phyloP scores from a whole-genome alignment of 2,329 filamentous ascomycete species.

The Botrytis byssoidea region DNA sequence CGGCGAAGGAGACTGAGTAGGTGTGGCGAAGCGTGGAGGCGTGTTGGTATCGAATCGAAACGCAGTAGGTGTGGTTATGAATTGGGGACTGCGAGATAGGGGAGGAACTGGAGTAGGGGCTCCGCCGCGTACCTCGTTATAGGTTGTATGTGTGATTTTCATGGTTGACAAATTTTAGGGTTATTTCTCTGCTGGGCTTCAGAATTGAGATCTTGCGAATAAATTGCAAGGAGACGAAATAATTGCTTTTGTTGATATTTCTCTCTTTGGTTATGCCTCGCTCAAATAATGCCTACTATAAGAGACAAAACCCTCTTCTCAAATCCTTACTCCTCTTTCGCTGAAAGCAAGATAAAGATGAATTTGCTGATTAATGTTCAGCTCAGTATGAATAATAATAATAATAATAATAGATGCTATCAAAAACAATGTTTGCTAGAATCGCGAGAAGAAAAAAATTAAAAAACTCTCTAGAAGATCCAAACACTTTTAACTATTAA shows the following conservation, averaged over 20 bases:
- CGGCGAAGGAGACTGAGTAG: background rate
- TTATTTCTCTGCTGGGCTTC: background rate
- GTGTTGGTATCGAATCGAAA: background rate
- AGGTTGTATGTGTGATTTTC: constrained; percentile 14
- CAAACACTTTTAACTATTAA: background rate
- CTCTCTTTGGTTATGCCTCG: background rate
- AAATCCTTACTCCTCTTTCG: background rate
- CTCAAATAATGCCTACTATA: background rate
- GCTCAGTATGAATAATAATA: constrained; percentile 10
- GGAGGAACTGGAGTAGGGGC: background rate
- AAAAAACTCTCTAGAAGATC: background rate
- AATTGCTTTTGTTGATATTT: background rate
- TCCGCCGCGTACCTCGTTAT: background rate
- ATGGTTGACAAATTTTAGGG: background rate
- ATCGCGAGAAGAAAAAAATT: background rate
- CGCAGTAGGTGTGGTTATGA: background rate
- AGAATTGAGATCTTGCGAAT: background rate
- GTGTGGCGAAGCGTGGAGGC: background rate
- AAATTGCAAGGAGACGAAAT: background rate
- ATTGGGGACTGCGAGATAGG: background rate
- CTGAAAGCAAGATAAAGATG: background rate
- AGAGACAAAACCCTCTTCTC: background rate
- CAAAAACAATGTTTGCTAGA: background rate
- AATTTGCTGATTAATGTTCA: background rate
- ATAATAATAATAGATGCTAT: background rate